Evolutionary conservation across 2,329 filamentous ascomycete genomes (phyloP).

Genomic region (Colletotrichum higginsianum): DNA sequence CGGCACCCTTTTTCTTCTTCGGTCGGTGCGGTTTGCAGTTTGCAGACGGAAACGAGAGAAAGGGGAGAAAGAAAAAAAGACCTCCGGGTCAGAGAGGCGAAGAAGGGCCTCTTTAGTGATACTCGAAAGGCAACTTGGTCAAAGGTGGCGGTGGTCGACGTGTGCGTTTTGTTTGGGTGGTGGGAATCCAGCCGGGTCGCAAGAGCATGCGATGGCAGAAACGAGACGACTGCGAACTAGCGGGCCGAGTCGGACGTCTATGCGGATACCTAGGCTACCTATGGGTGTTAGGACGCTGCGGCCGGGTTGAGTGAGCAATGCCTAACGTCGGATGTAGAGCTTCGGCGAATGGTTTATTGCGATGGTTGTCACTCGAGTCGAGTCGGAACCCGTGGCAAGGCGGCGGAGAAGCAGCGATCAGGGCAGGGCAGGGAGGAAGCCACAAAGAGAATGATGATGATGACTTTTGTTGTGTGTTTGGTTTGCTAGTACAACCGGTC

Average conservation of each 20-base stretch:
- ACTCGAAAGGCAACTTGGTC: constrained; percentile 1
- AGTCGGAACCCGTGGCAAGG: constrained; percentile 25
- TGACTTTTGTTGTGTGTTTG: constrained; percentile 29
- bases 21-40: no score
- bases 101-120: not conserved
- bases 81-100: not conserved
- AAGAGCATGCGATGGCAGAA: constrained; percentile 25
- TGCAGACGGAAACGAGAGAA: not conserved
- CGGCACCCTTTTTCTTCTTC: not conserved
- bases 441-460: constrained; percentile 40
- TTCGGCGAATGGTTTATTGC: not conserved
- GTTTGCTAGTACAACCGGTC: constrained; percentile 31
- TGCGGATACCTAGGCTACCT: not conserved
- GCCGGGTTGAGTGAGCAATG: constrained; percentile 4
- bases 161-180: constrained; percentile 37
- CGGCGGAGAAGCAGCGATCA: constrained; percentile 3
- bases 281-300: constrained; percentile 5
- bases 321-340: not conserved
- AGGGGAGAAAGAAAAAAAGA: not conserved
- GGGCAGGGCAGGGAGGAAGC: constrained; percentile 29
- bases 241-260: constrained; percentile 37
- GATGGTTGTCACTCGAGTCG: not conserved
- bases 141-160: constrained; percentile 32
- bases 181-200: constrained; percentile 16
- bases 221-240: constrained; percentile 38